phyloP scores from a whole-genome alignment of 169 alveolate genomes.

The Amoebophrya sp. region DNA sequence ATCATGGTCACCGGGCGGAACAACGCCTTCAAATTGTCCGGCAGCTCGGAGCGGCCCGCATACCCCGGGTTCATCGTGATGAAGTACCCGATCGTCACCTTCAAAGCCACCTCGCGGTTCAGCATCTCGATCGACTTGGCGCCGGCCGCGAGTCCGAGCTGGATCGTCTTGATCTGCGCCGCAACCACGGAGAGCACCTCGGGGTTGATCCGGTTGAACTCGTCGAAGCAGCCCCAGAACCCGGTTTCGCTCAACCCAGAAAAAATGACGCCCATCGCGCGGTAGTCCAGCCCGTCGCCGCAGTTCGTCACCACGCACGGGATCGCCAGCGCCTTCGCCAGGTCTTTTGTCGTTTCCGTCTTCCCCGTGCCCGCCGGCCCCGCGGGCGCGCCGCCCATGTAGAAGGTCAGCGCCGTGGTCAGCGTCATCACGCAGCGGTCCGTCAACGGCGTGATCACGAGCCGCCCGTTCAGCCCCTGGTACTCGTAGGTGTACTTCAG shows the following conservation, averaged over 20 bases:
- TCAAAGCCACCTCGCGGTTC: conserved; percentile 48
- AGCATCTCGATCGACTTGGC: conserved; percentile 49
- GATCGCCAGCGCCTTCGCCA: conserved; percentile 88
- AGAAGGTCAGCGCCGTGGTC: conserved; percentile 78
- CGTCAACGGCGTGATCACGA: conserved; percentile 85
- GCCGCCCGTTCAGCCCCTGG: conserved; percentile 84
- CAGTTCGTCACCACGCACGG: conserved; percentile 90
- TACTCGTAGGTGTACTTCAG: conserved; percentile 80
- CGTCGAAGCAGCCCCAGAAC: conserved; percentile 98
- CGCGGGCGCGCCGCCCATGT: conserved; percentile 87
- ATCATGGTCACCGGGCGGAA: conserved; percentile 97
- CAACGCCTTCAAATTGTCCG: conserved; percentile 90
- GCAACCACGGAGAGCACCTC: conserved; percentile 93
- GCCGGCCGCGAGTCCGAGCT: conserved; percentile 73
- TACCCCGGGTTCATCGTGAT: conserved; percentile 96
- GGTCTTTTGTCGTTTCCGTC: conserved; percentile 87
- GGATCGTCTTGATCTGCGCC: conserved; percentile 82
- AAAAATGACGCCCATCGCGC: conserved; percentile 87
- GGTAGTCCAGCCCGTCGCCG: conserved; percentile 73
- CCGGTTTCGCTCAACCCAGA: conserved; percentile 87
- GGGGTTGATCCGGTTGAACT: conserved; percentile 88
- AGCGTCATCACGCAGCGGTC: conserved; percentile 87
- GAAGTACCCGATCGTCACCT: conserved; percentile 49
- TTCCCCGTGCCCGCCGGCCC: conserved; percentile 93
- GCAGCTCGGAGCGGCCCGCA: conserved; percentile 95